Evolutionary conservation across 2,329 filamentous ascomycete genomes (phyloP).

Genomic region (Chaetothyriales sp.): DNA sequence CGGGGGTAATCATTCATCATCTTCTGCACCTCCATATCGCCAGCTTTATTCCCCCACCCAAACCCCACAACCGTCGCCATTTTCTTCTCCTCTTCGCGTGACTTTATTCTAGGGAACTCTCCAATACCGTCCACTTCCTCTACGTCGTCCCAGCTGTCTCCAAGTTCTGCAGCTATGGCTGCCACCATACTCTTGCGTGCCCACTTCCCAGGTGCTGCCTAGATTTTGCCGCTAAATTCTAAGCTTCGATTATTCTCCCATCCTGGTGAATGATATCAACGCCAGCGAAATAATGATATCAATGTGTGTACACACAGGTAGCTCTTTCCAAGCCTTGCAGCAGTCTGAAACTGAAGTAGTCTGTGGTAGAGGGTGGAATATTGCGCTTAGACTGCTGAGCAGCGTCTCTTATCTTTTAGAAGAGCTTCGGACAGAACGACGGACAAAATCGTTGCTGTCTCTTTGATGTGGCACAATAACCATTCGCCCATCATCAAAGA

Average conservation of each 20-base stretch:
- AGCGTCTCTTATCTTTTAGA: neutral
- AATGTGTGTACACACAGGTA: conserved; percentile 3
- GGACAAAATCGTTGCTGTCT: conserved; percentile 4
- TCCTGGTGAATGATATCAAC: neutral
- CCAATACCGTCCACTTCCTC: neutral
- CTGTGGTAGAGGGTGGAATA: conserved; percentile 1
- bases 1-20: too few relatives aligned
- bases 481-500: conserved; percentile 4
- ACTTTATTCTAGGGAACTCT: neutral
- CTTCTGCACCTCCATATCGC: neutral
- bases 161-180: neutral
- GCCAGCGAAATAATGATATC: conserved; percentile 2
- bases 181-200: conserved; percentile 1
- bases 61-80: neutral
- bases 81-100: neutral
- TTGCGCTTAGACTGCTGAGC: conserved; percentile 1
- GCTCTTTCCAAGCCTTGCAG: conserved; percentile 3
- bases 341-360: conserved; percentile 5
- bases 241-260: neutral
- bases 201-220: neutral
- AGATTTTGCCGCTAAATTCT: neutral
- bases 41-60: neutral
- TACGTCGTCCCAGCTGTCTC: neutral
- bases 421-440: conserved; percentile 4
- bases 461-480: conserved; percentile 4